Evolutionary conservation across 257 asterid genomes (phyloP), one percentile per base, ranked within the genome.

Genomic region (Solanum rostratum): DNA sequence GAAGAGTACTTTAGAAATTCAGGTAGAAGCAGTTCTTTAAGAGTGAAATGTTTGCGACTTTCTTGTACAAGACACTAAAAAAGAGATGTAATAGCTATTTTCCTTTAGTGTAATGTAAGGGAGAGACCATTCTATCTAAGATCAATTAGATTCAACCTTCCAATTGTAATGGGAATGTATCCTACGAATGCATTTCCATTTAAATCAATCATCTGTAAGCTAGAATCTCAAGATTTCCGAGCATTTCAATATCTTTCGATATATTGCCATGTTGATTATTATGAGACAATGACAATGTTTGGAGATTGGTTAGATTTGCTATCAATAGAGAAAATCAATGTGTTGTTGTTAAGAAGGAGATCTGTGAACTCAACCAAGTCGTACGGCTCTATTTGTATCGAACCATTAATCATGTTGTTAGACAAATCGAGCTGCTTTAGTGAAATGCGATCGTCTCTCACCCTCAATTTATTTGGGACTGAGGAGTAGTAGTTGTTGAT

Each of bases 61-160:
- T n/a, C n/a, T n/a, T n/a, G n/a, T n/a, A n/a, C n/a, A n/a, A n/a
- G n/a, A n/a, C n/a, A n/a, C n/a, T n/a, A n/a, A n/a, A n/a, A n/a
- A n/a, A n/a, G n/a, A n/a, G n/a, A n/a, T n/a, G n/a, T n/a, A n/a
- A n/a, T n/a, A n/a, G n/a, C n/a, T n/a, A n/a, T n/a, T n/a, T n/a
- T n/a, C n/a, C n/a, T n/a, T n/a, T n/a, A n/a, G n/a, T n/a, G n/a
- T n/a, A n/a, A n/a, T n/a, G n/a, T n/a, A n/a, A n/a, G n/a, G n/a
- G 93, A 85, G n/a, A 96, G 95, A 88, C 88, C 92, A 81, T 96
- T 96, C 88, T 94, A 94, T 41, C 99, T 87, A 86, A 94, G 90
- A 82, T 96, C 97, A 80, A 96, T 91, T 85, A 96, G 92, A 88
- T 86, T 91, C 20, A 96, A 86, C 86, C 86, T 86, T 82, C 99